Conservation (phyloP, 345 rosid genomes). For the Cardamine resedifolia region DNA sequence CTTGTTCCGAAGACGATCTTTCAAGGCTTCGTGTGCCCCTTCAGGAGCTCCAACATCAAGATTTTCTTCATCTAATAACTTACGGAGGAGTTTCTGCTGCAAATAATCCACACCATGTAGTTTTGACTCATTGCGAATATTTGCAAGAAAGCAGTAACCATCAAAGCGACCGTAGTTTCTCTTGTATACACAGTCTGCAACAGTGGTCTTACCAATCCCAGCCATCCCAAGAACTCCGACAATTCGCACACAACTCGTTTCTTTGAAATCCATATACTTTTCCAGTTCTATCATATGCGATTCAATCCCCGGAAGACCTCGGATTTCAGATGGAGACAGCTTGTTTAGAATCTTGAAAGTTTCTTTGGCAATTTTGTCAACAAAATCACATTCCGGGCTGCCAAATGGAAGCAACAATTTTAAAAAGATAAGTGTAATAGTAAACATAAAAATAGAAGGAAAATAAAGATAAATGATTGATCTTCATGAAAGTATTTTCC, state of each 20-base stretch:
- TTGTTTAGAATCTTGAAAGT: constrained; percentile 22
- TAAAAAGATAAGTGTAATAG: background rate
- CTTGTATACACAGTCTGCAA: constrained; percentile 13
- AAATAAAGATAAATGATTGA: background rate
- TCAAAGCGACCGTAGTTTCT: constrained; percentile 3
- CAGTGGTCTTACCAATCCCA: constrained; percentile 28
- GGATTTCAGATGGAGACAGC: constrained; percentile 23
- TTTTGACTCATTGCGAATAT: constrained; percentile 2
- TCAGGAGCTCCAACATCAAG: constrained; percentile 28
- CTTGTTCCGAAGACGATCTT: constrained; percentile 14
- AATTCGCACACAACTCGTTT: background rate
- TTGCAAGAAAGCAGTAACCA: constrained; percentile 21
- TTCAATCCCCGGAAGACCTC: constrained; percentile 23
- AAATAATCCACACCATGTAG: constrained; percentile 2
- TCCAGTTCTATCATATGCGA: constrained; percentile 5
- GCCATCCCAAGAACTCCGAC: constrained; percentile 39
- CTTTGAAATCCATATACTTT: background rate
- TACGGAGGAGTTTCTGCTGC: constrained; percentile 22
- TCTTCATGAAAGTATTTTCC: background rate
- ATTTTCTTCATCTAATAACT: constrained; percentile 26
- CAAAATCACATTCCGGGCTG: constrained; percentile 31
- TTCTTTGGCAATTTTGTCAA: constrained; percentile 27
- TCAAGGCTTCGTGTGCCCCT: constrained; percentile 19
- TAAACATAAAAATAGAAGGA: background rate
- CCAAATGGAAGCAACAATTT: background rate